Conservation (phyloP, 2,329 filamentous ascomycete species). For the Sarocladium oryzae region DNA sequence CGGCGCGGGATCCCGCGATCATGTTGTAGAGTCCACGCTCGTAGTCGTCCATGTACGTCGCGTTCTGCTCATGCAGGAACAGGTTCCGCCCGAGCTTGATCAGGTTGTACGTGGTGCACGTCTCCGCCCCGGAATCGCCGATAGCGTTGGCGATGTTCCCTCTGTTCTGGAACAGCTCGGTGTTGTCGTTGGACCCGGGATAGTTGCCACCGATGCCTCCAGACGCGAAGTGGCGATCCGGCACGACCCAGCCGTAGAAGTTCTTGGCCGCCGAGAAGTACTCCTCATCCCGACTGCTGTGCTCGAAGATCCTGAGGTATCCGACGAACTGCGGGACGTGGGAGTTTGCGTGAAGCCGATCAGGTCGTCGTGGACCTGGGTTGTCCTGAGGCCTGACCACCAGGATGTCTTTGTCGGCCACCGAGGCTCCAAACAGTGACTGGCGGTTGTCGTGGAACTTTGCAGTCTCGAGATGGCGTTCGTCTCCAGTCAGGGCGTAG, state of each 20-base stretch:
- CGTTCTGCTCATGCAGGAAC: slow-evolving; percentile 25
- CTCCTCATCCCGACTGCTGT: slow-evolving; percentile 20
- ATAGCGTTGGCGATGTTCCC: slow-evolving; percentile 26
- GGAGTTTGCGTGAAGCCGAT: slow-evolving; percentile 24
- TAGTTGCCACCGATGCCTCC: slow-evolving; percentile 25
- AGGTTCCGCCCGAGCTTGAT: slow-evolving; percentile 26
- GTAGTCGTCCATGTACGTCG: slow-evolving; percentile 27
- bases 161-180: slow-evolving; percentile 37
- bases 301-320: slow-evolving; percentile 24
- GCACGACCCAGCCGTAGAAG: slow-evolving; percentile 27
- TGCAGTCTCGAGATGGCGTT: slow-evolving; percentile 21
- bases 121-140: slow-evolving; percentile 21
- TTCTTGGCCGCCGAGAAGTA: slow-evolving; percentile 25
- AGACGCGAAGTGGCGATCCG: slow-evolving; percentile 23
- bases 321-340: slow-evolving; percentile 26
- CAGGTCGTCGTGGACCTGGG: slow-evolving; percentile 22
- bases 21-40: slow-evolving; percentile 27
- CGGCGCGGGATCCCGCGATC: slow-evolving; percentile 24
- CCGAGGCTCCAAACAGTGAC: slow-evolving; percentile 23
- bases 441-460: slow-evolving; percentile 25
- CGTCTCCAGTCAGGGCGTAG: slow-evolving; percentile 23
- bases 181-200: slow-evolving; percentile 23
- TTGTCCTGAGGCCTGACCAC: slow-evolving; percentile 20
- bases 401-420: slow-evolving; percentile 23
- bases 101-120: slow-evolving; percentile 26